Evolutionary conservation across 2,329 filamentous ascomycete genomes (phyloP), one percentile per base, ranked within the genome.

Genomic region (Phaeosphaeria sp.): DNA sequence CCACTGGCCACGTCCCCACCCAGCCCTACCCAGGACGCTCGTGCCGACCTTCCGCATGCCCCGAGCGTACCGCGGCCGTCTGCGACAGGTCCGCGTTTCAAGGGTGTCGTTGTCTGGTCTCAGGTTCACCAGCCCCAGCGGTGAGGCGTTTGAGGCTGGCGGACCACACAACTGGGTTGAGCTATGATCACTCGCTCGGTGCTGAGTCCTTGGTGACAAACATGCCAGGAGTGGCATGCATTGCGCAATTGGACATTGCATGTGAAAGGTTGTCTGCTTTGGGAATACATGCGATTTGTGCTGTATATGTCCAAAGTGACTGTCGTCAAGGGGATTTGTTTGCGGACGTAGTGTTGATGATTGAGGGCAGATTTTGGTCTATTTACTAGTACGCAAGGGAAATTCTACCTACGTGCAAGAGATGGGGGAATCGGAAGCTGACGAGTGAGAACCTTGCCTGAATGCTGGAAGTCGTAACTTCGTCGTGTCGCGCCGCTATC

Each of bases 381-480:
- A 54, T 36, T 7, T 52, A 43, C 49, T 36, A 44, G 50, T 49
- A 48, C 17, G 3, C 5, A 7, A 47, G 13, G 27, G 41, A 49
- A 42, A 47, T 55, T 52, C 46, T 53, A 59, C 46, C 39, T 46
- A 46, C 22, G 21, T 39, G 21, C 30, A 13, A 36, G 30, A 36
- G 30, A 22, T 15, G 56, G 54, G 46, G 52, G 59, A 56, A 48
- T 30, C 21, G 44, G 23, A 5, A 27, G 4, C 25, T 25, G 50
- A 33, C 22, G 41, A 18, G 30, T 11, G 30, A 36, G 13, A 52
- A 44, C 43, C 42, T 43, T 43, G 17, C 23, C 13, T 42, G 11
- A 59, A 66, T 63, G 59, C 63, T 56, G 58, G 62, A 63, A 64
- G 59, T 64, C 63, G 60, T 66, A 55, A 62, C 62, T 62, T 63